These are phyloP conservation scores for Trichoderma sp. DNA, from an alignment of 2,329 filamentous ascomycete species.

Conservation along the genomic window DNA sequence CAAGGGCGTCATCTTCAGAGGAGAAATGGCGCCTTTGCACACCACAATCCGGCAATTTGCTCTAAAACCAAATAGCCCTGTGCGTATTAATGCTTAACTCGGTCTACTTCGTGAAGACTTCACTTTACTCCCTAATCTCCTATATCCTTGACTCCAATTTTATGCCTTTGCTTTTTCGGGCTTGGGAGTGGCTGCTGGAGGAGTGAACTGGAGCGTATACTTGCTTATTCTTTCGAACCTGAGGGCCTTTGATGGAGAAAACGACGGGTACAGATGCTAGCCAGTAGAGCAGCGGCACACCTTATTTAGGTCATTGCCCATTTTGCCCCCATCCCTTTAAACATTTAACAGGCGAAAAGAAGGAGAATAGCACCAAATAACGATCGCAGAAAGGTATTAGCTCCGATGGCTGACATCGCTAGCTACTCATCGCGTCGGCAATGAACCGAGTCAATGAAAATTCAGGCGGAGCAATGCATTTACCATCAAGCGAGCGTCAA, in stretches of 20 bases:
- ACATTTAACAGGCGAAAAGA: not conserved
- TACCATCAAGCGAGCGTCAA: constrained; percentile 1
- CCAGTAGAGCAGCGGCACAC: not conserved
- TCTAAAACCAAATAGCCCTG: not conserved
- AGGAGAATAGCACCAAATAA: not conserved
- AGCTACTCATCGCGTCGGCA: not conserved
- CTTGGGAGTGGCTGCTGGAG: not conserved
- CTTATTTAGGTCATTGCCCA: not conserved
- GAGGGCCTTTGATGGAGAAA: not conserved
- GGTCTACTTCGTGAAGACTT: not conserved
- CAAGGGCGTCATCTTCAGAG: not conserved
- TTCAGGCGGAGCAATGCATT: not conserved
- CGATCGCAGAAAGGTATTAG: not conserved
- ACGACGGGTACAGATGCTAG: not conserved
- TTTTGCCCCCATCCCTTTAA: not conserved
- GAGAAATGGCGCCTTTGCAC: not conserved
- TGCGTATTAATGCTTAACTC: not conserved
- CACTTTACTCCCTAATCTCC: too few species aligned
- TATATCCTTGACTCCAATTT: not conserved
- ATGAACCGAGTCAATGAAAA: not conserved
- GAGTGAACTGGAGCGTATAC: not conserved
- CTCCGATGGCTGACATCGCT: not conserved
- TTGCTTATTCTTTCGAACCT: not conserved
- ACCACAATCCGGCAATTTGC: not conserved
- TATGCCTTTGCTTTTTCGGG: not conserved